Base-by-base conservation (phyloP, 495 filamentous ascomycete genomes). In the Penicillium cataractarum region DNA sequence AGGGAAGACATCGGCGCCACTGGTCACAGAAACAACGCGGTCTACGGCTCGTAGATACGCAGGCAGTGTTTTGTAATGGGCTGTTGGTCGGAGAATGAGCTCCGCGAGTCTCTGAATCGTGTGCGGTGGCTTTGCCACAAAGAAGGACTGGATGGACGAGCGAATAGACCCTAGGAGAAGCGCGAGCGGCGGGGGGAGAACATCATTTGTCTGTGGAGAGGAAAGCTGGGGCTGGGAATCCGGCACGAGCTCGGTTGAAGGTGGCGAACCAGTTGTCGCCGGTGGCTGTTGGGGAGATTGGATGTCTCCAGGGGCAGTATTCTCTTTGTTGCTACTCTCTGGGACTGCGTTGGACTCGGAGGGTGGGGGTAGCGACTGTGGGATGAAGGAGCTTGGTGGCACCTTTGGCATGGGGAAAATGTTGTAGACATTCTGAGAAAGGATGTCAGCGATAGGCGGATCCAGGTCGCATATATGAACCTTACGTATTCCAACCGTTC, bases 91-190 rank as follows among this genome's bases (percentile, higher is more conserved):
- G 13, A 95, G 82, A 40, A 97, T 81, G n/a, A 99, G 90, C 81
- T 99, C 95, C 21, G 95, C 86, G 33, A 99, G 84, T 46, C 95
- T 90, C 76, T 99, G 95, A 55, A 97, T 83, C 0, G 95, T 98
- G 71, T 98, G 92, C 0, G 95, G 95, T 1, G 95, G 95, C 61
- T 91, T 85, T 0, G 80, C 76, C 29, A 83, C 39, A 76, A 99
- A 99, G 62, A 84, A 83, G 4, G 78, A 78, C 39, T 76, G 80
- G 44, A 99, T 80, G n/a, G 85, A 88, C 4, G 79, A 82, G 26
- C 83, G 86, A 52, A 95, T 91, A 29, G 86, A 87, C 49, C 76
- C 68, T 57, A 95, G 80, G 48, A 91, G 84, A 27, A 82, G 76
- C 42, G 83, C 74, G 42, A 92, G 82, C 49, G 86, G 86, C 4